Evolutionary conservation across 768 basidiomycete species (phyloP).

Genomic region (Auriscalpium vulgare): DNA sequence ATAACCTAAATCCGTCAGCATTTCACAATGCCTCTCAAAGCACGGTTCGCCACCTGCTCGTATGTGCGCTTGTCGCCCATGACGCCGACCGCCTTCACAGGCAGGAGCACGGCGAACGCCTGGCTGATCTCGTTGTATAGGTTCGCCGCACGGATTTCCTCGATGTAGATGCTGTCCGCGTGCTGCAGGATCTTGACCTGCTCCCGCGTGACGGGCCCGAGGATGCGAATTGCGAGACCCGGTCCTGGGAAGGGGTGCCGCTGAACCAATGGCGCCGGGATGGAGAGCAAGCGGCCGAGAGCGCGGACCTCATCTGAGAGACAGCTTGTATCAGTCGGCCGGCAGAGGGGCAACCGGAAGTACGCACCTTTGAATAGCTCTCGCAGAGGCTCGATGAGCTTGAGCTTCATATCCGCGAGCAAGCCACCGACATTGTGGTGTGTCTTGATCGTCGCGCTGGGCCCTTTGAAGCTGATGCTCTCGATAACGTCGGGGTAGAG

Average conservation of each 20-base stretch:
- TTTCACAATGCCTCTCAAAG: slow-evolving; percentile 7
- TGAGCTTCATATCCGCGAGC: slow-evolving; percentile 95
- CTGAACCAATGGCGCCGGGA: slow-evolving; percentile 88
- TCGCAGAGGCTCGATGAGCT: slow-evolving; percentile 93
- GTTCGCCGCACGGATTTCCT: slow-evolving; percentile 90
- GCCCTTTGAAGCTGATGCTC: slow-evolving; percentile 98
- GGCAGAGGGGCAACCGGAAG: neutral
- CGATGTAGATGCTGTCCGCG: slow-evolving; percentile 94
- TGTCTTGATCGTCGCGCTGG: slow-evolving; percentile 98
- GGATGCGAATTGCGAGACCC: slow-evolving; percentile 94
- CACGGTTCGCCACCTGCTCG: slow-evolving; percentile 53
- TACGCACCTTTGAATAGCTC: slow-evolving; percentile 94
- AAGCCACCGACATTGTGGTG: slow-evolving; percentile 98
- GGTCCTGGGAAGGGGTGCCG: slow-evolving; percentile 99
- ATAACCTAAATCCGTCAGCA: slow-evolving; percentile 51
- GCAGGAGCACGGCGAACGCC: slow-evolving; percentile 93
- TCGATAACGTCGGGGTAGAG: slow-evolving; percentile 99
- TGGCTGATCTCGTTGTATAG: slow-evolving; percentile 92
- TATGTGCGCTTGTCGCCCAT: slow-evolving; percentile 97
- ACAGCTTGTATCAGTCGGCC: neutral
- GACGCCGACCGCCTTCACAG: slow-evolving; percentile 95
- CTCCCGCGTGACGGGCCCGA: slow-evolving; percentile 89
- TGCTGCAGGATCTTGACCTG: slow-evolving; percentile 89
- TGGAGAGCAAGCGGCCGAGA: slow-evolving; percentile 82
- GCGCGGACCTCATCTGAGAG: slow-evolving; percentile 86